Percentiles rank a stretch among this genome's conserved stretches.
These are phyloP conservation scores for Penicillium sp. DNA, from an alignment of 2,329 filamentous ascomycete species.

Conservation along the genomic window DNA sequence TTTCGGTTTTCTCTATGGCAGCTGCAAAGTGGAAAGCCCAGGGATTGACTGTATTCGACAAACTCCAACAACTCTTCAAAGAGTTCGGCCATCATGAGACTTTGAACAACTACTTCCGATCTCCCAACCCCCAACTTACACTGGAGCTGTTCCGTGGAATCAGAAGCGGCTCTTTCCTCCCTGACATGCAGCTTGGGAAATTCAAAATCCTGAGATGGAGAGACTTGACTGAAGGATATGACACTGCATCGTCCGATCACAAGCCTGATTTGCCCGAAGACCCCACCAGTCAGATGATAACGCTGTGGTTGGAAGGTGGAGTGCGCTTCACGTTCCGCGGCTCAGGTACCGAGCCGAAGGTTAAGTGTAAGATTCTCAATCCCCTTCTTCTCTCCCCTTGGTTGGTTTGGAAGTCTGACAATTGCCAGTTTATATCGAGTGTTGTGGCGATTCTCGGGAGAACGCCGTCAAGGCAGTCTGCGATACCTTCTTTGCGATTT, in stretches of 20 bases:
- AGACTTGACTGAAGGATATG: constrained; percentile 66
- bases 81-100: constrained; percentile 67
- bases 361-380: constrained; percentile 56
- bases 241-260: constrained; percentile 60
- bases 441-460: constrained; percentile 45
- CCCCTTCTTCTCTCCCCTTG: constrained; percentile 9
- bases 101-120: constrained; percentile 68
- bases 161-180: constrained; percentile 51
- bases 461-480: constrained; percentile 46
- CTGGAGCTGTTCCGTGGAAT: constrained; percentile 62
- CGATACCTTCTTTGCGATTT: constrained; percentile 44
- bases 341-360: constrained; percentile 71
- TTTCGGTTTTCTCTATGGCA: constrained; percentile 64
- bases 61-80: constrained; percentile 63
- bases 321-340: constrained; percentile 65
- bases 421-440: constrained; percentile 50
- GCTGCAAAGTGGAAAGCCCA: constrained; percentile 58
- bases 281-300: constrained; percentile 67
- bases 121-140: constrained; percentile 60
- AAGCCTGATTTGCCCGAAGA: constrained; percentile 63
- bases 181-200: constrained; percentile 56
- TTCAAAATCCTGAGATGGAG: constrained; percentile 64
- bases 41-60: constrained; percentile 62
- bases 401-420: constrained; percentile 5
- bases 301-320: constrained; percentile 60